These are phyloP conservation scores for Scytalidium sp. DNA, from an alignment of 2,329 filamentous ascomycete genomes.

Conservation along the genomic window DNA sequence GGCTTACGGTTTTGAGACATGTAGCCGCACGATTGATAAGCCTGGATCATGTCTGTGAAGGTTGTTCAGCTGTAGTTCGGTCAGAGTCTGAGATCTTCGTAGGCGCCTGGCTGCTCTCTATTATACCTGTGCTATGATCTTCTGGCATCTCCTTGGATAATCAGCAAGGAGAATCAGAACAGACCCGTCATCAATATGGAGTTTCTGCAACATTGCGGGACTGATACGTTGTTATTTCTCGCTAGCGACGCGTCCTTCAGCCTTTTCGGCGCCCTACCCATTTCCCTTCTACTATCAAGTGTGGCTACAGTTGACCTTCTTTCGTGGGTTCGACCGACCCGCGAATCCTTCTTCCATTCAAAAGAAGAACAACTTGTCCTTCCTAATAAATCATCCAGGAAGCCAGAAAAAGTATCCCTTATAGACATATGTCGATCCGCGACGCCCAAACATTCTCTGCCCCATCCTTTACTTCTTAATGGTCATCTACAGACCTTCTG, in stretches of 20 bases:
- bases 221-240: background rate
- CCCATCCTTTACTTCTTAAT: conserved; percentile 1
- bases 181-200: background rate
- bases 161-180: no score
- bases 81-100: no score
- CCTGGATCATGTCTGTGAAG: no score
- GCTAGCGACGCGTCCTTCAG: background rate
- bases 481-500: conserved; percentile 2
- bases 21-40: no score
- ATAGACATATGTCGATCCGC: background rate
- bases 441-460: background rate
- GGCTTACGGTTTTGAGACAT: no score
- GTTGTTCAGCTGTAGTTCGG: no score
- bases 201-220: background rate
- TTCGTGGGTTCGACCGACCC: background rate
- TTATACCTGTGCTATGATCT: no score
- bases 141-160: no score
- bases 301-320: background rate
- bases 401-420: background rate
- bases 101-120: no score
- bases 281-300: background rate
- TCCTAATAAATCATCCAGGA: background rate
- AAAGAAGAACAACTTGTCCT: background rate
- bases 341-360: background rate
- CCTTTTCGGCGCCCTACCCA: background rate